These are phyloP conservation scores for Leccinellum albellum DNA, from an alignment of 768 basidiomycete species.

Conservation along the genomic window DNA sequence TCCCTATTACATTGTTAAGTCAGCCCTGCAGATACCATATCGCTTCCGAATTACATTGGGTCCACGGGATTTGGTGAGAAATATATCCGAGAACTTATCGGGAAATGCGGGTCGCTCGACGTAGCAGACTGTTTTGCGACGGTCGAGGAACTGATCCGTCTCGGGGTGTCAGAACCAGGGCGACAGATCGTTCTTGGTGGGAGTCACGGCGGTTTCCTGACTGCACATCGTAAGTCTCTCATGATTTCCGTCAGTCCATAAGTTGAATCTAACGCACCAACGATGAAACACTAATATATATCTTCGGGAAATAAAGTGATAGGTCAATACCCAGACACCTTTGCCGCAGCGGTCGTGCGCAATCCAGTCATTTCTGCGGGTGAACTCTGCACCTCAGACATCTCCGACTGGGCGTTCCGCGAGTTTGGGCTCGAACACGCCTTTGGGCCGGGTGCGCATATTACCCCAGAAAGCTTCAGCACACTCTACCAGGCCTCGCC, in stretches of 20 bases:
- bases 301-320: slow-evolving; percentile 42
- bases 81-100: slow-evolving; percentile 50
- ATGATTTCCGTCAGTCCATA: neutral
- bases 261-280: neutral
- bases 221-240: slow-evolving; percentile 48
- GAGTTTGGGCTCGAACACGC: slow-evolving; percentile 32
- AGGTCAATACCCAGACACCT: slow-evolving; percentile 57
- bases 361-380: slow-evolving; percentile 69
- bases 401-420: slow-evolving; percentile 62
- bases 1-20: too few species aligned
- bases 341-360: slow-evolving; percentile 57
- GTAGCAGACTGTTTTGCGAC: slow-evolving; percentile 64
- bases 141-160: slow-evolving; percentile 44
- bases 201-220: slow-evolving; percentile 67
- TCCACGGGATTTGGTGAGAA: slow-evolving; percentile 63
- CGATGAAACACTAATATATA: too few species aligned
- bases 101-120: slow-evolving; percentile 60
- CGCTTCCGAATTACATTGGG: slow-evolving; percentile 64
- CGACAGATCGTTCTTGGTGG: slow-evolving; percentile 60
- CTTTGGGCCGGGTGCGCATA: slow-evolving; percentile 34
- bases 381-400: slow-evolving; percentile 55
- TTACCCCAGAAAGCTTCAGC: slow-evolving; percentile 44
- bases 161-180: slow-evolving; percentile 48
- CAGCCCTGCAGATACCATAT: slow-evolving; percentile 65
- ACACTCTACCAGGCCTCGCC: slow-evolving; percentile 52